A percentile compares a stretch with the other conserved stretches of the same genome.
Evolutionary conservation across 2,329 filamentous ascomycete species (phyloP).

Genomic region (Aureobasidium sp.): DNA sequence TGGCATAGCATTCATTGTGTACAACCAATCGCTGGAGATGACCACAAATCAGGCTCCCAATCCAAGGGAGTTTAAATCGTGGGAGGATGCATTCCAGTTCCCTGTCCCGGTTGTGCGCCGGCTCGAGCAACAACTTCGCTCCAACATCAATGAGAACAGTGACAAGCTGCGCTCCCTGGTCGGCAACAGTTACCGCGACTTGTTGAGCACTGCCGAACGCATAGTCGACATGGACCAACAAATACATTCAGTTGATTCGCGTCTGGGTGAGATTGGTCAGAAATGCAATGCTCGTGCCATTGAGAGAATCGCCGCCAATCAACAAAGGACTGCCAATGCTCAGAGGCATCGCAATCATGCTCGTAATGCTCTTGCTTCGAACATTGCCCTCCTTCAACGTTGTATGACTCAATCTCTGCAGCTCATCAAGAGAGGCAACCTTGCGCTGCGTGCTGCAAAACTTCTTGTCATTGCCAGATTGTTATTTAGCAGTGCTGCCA

Average conservation of each 20-base stretch:
- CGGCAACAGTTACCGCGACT: constrained; percentile 71
- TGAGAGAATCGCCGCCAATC: constrained; percentile 51
- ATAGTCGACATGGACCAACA: constrained; percentile 83
- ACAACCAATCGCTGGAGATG: constrained; percentile 22
- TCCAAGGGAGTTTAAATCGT: constrained; percentile 49
- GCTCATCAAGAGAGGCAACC: constrained; percentile 45
- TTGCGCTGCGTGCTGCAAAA: constrained; percentile 54
- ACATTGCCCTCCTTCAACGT: constrained; percentile 48
- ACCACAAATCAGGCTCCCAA: constrained; percentile 49
- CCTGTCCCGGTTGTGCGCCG: constrained; percentile 56
- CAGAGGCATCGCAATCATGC: constrained; percentile 10
- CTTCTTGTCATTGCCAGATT: constrained; percentile 66
- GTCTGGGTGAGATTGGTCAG: constrained; percentile 64
- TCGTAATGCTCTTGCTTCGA: constrained; percentile 41
- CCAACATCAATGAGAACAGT: constrained; percentile 55
- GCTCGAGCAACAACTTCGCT: constrained; percentile 58
- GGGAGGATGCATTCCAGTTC: constrained; percentile 63
- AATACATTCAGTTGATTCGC: constrained; percentile 66
- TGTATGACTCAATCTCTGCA: constrained; percentile 48
- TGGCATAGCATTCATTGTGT: not conserved
- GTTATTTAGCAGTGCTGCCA: constrained; percentile 64
- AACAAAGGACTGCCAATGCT: constrained; percentile 24
- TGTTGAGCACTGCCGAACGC: constrained; percentile 86
- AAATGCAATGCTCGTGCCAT: constrained; percentile 69
- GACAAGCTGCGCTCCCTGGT: constrained; percentile 61